Percentiles rank a stretch among this genome's conserved stretches.
These are phyloP conservation scores for Arthrobotrys conoides DNA, from an alignment of 2,329 filamentous ascomycete genomes.

Conservation along the genomic window DNA sequence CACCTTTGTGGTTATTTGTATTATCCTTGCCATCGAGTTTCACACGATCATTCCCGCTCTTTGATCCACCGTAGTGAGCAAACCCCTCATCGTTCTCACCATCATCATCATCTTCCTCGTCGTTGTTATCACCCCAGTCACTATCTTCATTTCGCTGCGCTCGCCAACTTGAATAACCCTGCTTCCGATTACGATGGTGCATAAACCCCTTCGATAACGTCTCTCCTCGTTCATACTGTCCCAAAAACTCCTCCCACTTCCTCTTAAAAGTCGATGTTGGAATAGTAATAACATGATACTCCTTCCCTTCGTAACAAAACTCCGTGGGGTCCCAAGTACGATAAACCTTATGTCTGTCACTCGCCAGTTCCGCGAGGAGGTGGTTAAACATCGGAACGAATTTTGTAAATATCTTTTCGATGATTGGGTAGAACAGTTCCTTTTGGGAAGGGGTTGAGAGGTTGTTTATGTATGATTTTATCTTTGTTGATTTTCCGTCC, in stretches of 20 bases:
- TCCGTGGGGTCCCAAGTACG: not conserved
- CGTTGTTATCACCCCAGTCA: not conserved
- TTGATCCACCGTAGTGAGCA: not conserved
- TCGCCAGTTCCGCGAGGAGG: slow-evolving; percentile 4
- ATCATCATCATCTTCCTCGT: not conserved
- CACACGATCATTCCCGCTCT: not conserved
- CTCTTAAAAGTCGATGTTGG: not conserved
- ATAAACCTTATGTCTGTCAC: not conserved
- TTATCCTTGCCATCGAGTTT: not conserved
- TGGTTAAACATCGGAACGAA: slow-evolving; percentile 41
- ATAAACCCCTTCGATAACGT: not conserved
- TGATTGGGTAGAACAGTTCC: slow-evolving; percentile 28
- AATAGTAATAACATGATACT: not conserved
- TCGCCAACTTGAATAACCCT: not conserved
- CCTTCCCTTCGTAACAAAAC: slow-evolving; percentile 12
- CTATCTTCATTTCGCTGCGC: not conserved
- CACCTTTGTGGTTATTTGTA: not conserved
- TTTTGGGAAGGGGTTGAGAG: slow-evolving; percentile 7
- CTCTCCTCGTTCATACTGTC: slow-evolving; percentile 12
- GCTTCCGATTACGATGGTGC: not conserved
- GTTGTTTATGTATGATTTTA: slow-evolving; percentile 41
- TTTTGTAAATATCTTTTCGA: slow-evolving; percentile 33
- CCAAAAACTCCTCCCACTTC: slow-evolving; percentile 12
- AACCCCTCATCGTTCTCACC: not conserved
- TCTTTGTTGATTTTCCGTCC: slow-evolving; percentile 26